These are phyloP conservation scores for Chytriomyces confervae DNA, from an alignment of 192 early-diverging fungal species.

Conservation along the genomic window DNA sequence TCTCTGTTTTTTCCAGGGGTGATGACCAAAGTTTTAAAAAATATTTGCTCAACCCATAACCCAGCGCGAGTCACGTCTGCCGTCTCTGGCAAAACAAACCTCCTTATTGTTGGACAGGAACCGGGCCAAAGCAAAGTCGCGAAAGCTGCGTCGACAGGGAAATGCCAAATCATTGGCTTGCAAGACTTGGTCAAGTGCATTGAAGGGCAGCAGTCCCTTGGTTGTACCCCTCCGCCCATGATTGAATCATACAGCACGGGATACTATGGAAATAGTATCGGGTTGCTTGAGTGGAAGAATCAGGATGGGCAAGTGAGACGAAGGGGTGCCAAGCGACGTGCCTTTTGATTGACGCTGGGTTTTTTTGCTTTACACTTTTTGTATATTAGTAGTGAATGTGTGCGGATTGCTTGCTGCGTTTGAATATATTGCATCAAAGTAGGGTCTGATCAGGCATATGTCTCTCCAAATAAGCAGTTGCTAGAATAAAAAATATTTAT, in stretches of 20 bases:
- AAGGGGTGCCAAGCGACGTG: too few species aligned
- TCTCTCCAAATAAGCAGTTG: too few species aligned
- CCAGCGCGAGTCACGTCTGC: not conserved
- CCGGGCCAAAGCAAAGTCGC: conserved; percentile 21
- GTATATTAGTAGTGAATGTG: not conserved
- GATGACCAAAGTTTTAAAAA: too few species aligned
- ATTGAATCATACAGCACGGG: conserved; percentile 6
- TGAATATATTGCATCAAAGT: not conserved
- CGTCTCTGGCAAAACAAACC: conserved; percentile 19
- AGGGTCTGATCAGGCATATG: too few species aligned
- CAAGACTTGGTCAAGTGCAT: conserved; percentile 5
- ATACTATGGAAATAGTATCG: conserved; percentile 4
- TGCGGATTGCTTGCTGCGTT: not conserved
- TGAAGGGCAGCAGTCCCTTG: conserved; percentile 2
- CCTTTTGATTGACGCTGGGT: not conserved
- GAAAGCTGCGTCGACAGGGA: not conserved
- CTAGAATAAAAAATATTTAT: not conserved
- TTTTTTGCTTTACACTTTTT: not conserved
- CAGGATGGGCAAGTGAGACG: too few species aligned
- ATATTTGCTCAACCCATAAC: too few species aligned
- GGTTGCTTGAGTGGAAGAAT: not conserved
- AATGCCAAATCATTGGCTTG: conserved; percentile 5
- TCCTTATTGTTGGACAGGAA: conserved; percentile 15
- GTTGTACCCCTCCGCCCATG: not conserved
- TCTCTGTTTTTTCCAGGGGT: too few species aligned